Base-by-base conservation (phyloP, 129 eudicot species). In the Ambrosia artemisiifolia region DNA sequence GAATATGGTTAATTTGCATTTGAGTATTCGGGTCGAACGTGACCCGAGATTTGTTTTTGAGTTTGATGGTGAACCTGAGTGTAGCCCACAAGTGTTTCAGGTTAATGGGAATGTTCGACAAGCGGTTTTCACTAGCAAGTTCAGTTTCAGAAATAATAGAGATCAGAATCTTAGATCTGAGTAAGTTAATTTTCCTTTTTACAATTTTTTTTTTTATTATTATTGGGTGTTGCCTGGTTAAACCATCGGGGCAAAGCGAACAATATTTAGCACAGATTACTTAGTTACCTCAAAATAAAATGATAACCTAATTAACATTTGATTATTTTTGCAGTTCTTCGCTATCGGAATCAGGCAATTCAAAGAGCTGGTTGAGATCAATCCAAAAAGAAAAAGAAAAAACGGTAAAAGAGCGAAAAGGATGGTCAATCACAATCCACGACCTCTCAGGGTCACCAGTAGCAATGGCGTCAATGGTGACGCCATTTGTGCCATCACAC, bases 361-460 rank as follows among this genome's bases (percentile, higher is more conserved):
- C 95, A 50, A 78, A 81, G 19, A 75, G 85, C 53, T 93, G 98
- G 82, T 55, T 93, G 17, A 73, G 82, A 55, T 80, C 86, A 18
- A 63, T 72, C 11, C 61, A 71, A 30, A 24, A 51, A n/a, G 81
- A 88, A 1, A 78, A 71, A 63, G 92, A 87, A 17, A 84, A 81
- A 38, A 76, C 81, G 3, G 48, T 66, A 0, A 88, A 86, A 57
- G 97, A 90, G 78, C 80, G 99, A 34, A 95, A 95, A 70, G 99
- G 99, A 35, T 95, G 99, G 99, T 90, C 97, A 1, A 74, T 95
- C 34, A 95, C 99, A 1, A 81, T 95, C 82, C 99, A 95, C 49
- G 99, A 95, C 55, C 85, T 95, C 13, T 91, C 94, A 2, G 99
- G 99, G 1, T 90, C 99, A 6, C 99, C 99, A 0, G 97, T 95